These are phyloP conservation scores for Priceomyces medius DNA, from an alignment of 805 yeast species.

Conservation along the genomic window DNA sequence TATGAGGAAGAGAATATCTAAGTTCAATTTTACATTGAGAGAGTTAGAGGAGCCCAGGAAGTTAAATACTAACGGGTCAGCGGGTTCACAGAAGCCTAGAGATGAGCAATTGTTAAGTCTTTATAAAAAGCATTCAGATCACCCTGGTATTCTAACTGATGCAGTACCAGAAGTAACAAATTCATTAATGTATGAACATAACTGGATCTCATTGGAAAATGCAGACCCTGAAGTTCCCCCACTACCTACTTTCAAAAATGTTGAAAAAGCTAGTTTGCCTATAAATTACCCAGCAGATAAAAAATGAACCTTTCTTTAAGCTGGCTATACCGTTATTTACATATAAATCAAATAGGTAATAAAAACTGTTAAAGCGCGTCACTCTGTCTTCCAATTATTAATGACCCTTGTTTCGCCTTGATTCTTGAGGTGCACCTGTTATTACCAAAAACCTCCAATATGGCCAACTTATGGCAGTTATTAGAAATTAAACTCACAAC, in stretches of 20 bases:
- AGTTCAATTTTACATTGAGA: conserved; percentile 17
- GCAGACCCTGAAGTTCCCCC: conserved; percentile 23
- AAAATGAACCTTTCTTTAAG: conserved; percentile 11
- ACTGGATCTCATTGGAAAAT: conserved; percentile 20
- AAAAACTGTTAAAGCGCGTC: conserved; percentile 44
- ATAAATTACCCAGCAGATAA: conserved; percentile 34
- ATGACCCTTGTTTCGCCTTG: conserved; percentile 50
- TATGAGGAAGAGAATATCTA: conserved; percentile 21
- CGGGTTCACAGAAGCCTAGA: conserved; percentile 3
- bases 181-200: conserved; percentile 17
- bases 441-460: conserved; percentile 80
- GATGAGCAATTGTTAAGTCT: conserved; percentile 22
- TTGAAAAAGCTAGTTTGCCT: conserved; percentile 58
- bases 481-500: conserved; percentile 56
- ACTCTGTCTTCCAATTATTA: conserved; percentile 73
- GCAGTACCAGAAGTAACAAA: conserved; percentile 36
- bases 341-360: background rate
- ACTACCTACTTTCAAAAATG: conserved; percentile 60
- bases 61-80: conserved; percentile 1
- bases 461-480: conserved; percentile 58
- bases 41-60: conserved; percentile 13
- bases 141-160: conserved; percentile 36
- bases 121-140: conserved; percentile 23
- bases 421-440: conserved; percentile 64
- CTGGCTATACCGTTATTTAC: too few relatives aligned